A percentile compares a stretch with the other conserved stretches of the same genome.
These are phyloP conservation scores for Candida verbasci DNA, from an alignment of 805 yeast species.

Conservation along the genomic window DNA sequence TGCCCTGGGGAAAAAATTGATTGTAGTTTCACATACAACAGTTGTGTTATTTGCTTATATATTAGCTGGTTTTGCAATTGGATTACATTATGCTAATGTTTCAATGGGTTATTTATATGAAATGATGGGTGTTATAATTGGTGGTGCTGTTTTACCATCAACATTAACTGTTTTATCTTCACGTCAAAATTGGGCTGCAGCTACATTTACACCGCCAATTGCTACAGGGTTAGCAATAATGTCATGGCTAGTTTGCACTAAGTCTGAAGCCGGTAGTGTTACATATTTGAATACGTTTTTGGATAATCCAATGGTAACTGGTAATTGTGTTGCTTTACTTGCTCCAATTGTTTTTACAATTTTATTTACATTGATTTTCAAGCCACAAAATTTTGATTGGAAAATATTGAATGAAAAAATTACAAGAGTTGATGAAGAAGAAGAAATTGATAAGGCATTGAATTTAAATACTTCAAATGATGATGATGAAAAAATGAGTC, in stretches of 20 bases:
- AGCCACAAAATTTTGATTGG: slow-evolving; percentile 75
- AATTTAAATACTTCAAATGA: slow-evolving; percentile 4
- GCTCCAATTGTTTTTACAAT: slow-evolving; percentile 70
- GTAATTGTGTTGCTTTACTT: slow-evolving; percentile 77
- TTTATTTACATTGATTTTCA: slow-evolving; percentile 56
- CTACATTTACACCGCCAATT: slow-evolving; percentile 68
- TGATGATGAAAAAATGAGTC: slow-evolving; percentile 26
- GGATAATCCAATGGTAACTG: slow-evolving; percentile 86
- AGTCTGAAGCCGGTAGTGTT: slow-evolving; percentile 27
- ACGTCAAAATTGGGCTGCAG: slow-evolving; percentile 66
- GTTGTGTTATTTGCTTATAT: slow-evolving; percentile 54
- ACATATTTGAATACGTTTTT: slow-evolving; percentile 55
- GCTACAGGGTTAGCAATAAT: slow-evolving; percentile 73
- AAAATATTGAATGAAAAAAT: slow-evolving; percentile 50
- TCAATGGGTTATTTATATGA: slow-evolving; percentile 86
- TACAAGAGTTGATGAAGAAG: slow-evolving; percentile 66
- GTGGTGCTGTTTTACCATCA: slow-evolving; percentile 81
- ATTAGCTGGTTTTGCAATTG: slow-evolving; percentile 82
- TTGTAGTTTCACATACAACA: slow-evolving; percentile 61
- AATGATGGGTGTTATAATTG: slow-evolving; percentile 84
- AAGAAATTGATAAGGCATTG: slow-evolving; percentile 49
- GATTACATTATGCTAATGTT: slow-evolving; percentile 75
- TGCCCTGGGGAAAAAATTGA: slow-evolving; percentile 72
- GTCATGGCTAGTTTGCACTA: slow-evolving; percentile 44
- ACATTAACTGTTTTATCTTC: slow-evolving; percentile 60